Evolutionary conservation across 495 filamentous ascomycete genomes (phyloP), one percentile per base, ranked within the genome.

Genomic region (Aspergillus cristatus): DNA sequence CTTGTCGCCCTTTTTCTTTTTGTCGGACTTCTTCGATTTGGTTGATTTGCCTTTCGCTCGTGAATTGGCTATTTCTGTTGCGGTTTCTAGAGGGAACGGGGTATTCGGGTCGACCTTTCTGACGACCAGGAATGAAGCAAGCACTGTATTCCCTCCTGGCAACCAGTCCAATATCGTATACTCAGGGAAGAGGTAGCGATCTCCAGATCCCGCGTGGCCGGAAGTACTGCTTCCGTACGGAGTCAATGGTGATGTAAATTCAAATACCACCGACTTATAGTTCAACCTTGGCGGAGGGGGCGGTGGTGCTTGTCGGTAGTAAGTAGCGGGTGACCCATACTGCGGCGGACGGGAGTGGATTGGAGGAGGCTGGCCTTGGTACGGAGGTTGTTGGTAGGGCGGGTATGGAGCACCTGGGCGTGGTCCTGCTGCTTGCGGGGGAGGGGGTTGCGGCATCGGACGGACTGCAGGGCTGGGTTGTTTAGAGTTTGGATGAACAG

Each of bases 141-240:
- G 53, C 14, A 74, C 62, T 7, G 65, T 64, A 13, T 61, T 64
- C 28, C 64, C 59, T 28, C 59, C 63, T 0, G 67, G 60, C 13
- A 71, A 56, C 58, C 64, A 84, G 52, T 98, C 89, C 6, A 97
- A 60, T 31, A 97, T 83, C 39, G 80, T 80, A 50, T 86, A 74
- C 54, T 84, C 87, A 0, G 91, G 91, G 51, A 98, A 91, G 14
- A 89, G 56, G 52, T 87, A 97, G 14, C 89, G 78, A 52, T 96
- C 91, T 7, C 87, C 87, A 13, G 74, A 76, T 11, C 73, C 74
- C 7, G 76, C 81, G 20, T 81, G 76, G 34, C 80, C 79, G 2
- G 76, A 70, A 0, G 64, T 63, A 22, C 57, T 62, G 39, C 58
- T 70, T 52, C 66, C 63, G 20, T 68, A 68, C 1, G 67, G 65